Base-by-base conservation (phyloP, 805 yeast genomes). In the Hanseniaspora vineae region DNA sequence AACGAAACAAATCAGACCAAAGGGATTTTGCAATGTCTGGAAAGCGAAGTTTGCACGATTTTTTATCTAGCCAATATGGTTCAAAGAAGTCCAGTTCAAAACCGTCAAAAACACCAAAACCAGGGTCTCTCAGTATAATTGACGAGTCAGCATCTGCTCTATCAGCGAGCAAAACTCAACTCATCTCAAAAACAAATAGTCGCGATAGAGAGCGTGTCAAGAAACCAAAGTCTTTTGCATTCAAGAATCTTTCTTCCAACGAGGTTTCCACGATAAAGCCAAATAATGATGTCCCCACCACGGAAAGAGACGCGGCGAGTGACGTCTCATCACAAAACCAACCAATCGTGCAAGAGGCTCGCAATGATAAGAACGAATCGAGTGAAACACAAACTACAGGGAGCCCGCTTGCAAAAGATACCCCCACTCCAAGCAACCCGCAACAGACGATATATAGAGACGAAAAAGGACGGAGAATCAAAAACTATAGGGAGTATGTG, bases 391-490 rank as follows among this genome's bases (percentile, higher is more conserved):
- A 23, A 23, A 23, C 4, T 8, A 23, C 37, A 33, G 12, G 37
- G 11, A 33, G 10, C 6, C 12, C 37, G 10, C 12, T 5, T 4
- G 14, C 37, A 12, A 33, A 33, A n/a, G 15, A 10, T 5, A 33
- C 10, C 12, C 15, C 37, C n/a, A 11, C 17, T 9, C 6, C 40
- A 37, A 37, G 17, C 17, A 4, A 13, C 37, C 37, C 37, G 8
- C 17, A 37, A 37, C 19, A 63, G 39, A 78, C 83, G 0, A 66
- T 77, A 0, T 75, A 73, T 55, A 72, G 92, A 68, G 90, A 84
- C 57, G 64, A 73, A 2, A 57, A 70, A 1, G 94, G 94, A 15
- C 65, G 74, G 32, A 68, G 66, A 18, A 64, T 81, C 2, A 73
- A 76, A 51, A 59, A 73, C 44, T 58, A 63, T 19, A 53, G 51